Evolutionary conservation across 2,329 filamentous ascomycete species (phyloP).

Genomic region (Diaporthe aspalathi): DNA sequence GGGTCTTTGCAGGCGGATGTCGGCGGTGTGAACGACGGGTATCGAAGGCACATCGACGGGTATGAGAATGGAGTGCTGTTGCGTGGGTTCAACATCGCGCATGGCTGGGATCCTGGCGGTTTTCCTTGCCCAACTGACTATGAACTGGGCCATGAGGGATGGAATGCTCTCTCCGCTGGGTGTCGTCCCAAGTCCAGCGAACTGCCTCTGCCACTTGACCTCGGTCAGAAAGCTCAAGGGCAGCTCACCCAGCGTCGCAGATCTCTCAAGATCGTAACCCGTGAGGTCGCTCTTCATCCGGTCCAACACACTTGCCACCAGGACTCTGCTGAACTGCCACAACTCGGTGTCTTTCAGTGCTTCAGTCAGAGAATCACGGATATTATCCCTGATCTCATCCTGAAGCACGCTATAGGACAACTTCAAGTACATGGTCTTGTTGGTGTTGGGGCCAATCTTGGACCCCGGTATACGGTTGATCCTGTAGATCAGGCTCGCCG

Average conservation of each 20-base stretch:
- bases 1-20: slow-evolving; percentile 65
- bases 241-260: slow-evolving; percentile 64
- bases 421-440: slow-evolving; percentile 71
- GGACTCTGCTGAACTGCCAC: slow-evolving; percentile 58
- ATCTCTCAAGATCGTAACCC: slow-evolving; percentile 66
- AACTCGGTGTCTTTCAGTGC: slow-evolving; percentile 56
- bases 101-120: slow-evolving; percentile 50
- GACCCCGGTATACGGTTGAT: slow-evolving; percentile 67
- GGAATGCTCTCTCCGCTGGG: slow-evolving; percentile 43
- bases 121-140: slow-evolving; percentile 53
- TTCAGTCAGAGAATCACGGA: slow-evolving; percentile 57
- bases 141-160: slow-evolving; percentile 48
- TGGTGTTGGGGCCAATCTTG: slow-evolving; percentile 49
- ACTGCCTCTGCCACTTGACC: slow-evolving; percentile 61
- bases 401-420: slow-evolving; percentile 82
- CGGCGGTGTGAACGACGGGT: slow-evolving; percentile 83
- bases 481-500: slow-evolving; percentile 83
- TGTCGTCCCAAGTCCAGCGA: slow-evolving; percentile 60
- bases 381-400: slow-evolving; percentile 72
- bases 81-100: slow-evolving; percentile 47
- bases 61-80: slow-evolving; percentile 78
- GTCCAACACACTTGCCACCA: slow-evolving; percentile 57
- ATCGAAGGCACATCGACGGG: slow-evolving; percentile 90
- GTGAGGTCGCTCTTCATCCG: slow-evolving; percentile 59
- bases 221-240: slow-evolving; percentile 60